Base-by-base conservation (phyloP, 306 rosid genomes). In the Cicer arietinum region DNA sequence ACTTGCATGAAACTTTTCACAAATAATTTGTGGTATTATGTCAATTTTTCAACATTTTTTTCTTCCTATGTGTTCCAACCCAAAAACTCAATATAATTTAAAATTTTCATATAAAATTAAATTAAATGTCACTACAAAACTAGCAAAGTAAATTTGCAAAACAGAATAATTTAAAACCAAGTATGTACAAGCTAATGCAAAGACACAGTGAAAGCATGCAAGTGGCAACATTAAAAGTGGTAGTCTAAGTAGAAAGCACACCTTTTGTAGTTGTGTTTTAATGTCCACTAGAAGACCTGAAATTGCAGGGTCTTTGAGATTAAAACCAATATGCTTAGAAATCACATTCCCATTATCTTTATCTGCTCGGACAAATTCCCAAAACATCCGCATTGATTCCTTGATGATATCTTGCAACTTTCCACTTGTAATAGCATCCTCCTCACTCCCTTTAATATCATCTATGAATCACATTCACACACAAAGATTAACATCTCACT, bases 291-390 rank as follows among this genome's bases (percentile, higher is more conserved):
- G 67, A 63, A 89, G 85, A 56, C 69, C 77, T 16, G 81, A 78
- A 45, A 86, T 80, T 25, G 51, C 35, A 37, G 89, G 88, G 68
- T 87, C 90, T 72, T 83, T 77, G 57, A 77, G 80, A 77, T 74
- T 71, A 70, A n/a, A 37, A 60, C 72, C 73, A 25, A 61, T 48
- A 66, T 88, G 85, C 47, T 74, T 88, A 69, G 84, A 77, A 63
- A 77, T 64, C 74, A 70, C 61, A 77, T 59, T 81, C 30, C 67
- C 85, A 41, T 82, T 84, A 62, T 90, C 90, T 77, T 85, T 90
- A 79, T 89, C 91, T 12, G 87, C 84, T 11, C 90, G 74, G 18
- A 90, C 74, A 86, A 94, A 91, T 71, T 76, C 86, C 88, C 91
- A 82, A 65, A 87, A 90, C 60, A 89, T 72, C 50, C 82, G 30